A percentile compares a stretch with the other conserved stretches of the same genome.
Conservation (phyloP, 83 land plant species). For the Diphasiastrum complanatum region DNA sequence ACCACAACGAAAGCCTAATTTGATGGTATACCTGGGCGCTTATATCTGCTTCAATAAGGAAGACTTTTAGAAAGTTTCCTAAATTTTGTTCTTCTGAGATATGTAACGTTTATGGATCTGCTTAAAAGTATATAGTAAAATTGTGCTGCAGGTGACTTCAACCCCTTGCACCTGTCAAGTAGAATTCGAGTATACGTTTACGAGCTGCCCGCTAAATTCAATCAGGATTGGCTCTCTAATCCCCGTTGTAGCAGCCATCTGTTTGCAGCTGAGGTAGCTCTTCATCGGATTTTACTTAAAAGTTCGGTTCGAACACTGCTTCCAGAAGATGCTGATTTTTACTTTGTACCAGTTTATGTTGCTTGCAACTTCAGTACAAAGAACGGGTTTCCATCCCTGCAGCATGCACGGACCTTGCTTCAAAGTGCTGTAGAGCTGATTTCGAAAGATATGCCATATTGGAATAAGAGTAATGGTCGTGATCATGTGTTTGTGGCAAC, state of each 20-base stretch:
- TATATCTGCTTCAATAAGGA: no score
- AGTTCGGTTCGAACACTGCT: conserved; percentile 50
- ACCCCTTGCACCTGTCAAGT: conserved; percentile 28
- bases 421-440: conserved; percentile 49
- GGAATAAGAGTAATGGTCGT: conserved; percentile 66
- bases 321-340: conserved; percentile 76
- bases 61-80: no score
- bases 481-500: conserved; percentile 91
- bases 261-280: conserved; percentile 91
- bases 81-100: no score
- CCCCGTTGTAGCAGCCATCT: conserved; percentile 66
- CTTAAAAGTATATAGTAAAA: no score
- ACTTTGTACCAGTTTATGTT: conserved; percentile 93
- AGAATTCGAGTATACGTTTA: conserved; percentile 57
- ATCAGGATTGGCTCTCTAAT: conserved; percentile 66
- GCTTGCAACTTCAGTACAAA: conserved; percentile 87
- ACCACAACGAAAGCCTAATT: no score
- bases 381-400: conserved; percentile 77
- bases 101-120: no score
- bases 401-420: conserved; percentile 54
- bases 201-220: conserved; percentile 68
- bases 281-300: conserved; percentile 50
- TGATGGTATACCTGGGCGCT: no score
- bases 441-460: conserved; percentile 61
- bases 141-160: no score